Evolutionary conservation across 179 eudicot genomes (phyloP).

Genomic region (Beta lomatogona): DNA sequence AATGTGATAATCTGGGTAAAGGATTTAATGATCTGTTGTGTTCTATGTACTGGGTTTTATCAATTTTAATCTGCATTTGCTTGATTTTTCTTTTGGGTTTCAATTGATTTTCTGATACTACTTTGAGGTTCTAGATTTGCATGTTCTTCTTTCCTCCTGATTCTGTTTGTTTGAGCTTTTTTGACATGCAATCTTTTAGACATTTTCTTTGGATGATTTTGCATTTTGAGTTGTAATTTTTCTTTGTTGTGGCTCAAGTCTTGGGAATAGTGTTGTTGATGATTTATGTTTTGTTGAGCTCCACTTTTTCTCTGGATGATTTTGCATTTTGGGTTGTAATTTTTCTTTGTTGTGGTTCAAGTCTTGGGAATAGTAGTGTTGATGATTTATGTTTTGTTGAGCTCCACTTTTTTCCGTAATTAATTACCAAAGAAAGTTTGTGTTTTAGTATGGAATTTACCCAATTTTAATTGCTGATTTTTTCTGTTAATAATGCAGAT

Average conservation of each 20-base stretch:
- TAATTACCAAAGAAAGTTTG: no score
- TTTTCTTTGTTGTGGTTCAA: no score
- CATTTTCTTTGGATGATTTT: neutral
- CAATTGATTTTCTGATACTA: neutral
- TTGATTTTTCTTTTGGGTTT: slow-evolving; percentile 16
- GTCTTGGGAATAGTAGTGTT: neutral
- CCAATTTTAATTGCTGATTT: slow-evolving; percentile 1
- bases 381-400: neutral
- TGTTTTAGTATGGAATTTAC: no score
- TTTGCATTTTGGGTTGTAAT: no score
- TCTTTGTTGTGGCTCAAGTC: no score
- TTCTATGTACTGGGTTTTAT: slow-evolving; percentile 5
- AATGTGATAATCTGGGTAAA: slow-evolving; percentile 8
- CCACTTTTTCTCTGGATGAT: neutral
- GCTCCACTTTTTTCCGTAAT: no score
- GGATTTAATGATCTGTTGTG: slow-evolving; percentile 20
- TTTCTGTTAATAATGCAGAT: slow-evolving; percentile 30
- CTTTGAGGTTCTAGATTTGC: slow-evolving; percentile 30
- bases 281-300: slow-evolving; percentile 8
- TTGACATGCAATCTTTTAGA: slow-evolving; percentile 15
- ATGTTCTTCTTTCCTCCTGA: slow-evolving; percentile 9
- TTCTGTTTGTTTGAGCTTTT: neutral
- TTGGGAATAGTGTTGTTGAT: neutral
- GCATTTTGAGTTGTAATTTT: no score
- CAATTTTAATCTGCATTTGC: slow-evolving; percentile 16